Evolutionary conservation across 192 early-diverging fungal species (phyloP).

Genomic region (Paraglomus brasilianum): DNA sequence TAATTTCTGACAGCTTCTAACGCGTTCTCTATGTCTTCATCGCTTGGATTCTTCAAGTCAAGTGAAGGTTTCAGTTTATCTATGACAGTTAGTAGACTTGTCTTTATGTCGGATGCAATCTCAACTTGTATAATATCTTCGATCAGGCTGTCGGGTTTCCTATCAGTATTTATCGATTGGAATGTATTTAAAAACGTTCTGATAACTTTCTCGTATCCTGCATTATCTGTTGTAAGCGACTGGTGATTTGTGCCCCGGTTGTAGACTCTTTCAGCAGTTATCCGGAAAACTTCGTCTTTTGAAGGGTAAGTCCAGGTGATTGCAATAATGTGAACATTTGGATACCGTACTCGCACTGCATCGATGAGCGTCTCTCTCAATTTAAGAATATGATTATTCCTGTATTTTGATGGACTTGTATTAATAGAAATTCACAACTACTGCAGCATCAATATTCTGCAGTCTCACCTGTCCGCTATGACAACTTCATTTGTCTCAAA

Average conservation of each 20-base stretch:
- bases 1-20: conserved; percentile 46
- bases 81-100: conserved; percentile 45
- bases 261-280: conserved; percentile 55
- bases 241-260: conserved; percentile 80
- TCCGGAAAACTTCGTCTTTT: conserved; percentile 47
- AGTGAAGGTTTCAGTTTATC: conserved; percentile 40
- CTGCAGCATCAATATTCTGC: conserved; percentile 20
- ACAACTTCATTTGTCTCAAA: conserved; percentile 63
- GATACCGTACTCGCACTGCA: conserved; percentile 51
- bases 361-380: conserved; percentile 53
- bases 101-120: conserved; percentile 45
- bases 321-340: conserved; percentile 65
- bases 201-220: conserved; percentile 59
- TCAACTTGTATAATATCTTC: conserved; percentile 59
- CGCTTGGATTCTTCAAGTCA: conserved; percentile 33
- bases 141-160: conserved; percentile 50
- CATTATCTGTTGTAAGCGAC: conserved; percentile 65
- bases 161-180: conserved; percentile 53
- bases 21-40: conserved; percentile 53
- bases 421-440: too few relatives aligned
- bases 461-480: conserved; percentile 61
- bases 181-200: conserved; percentile 51
- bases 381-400: conserved; percentile 64
- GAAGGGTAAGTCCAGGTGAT: conserved; percentile 75
- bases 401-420: not conserved